Evolutionary conservation across 1,284 basidiomycete genomes (phyloP).

Genomic region (Gymnopus androsaceus): DNA sequence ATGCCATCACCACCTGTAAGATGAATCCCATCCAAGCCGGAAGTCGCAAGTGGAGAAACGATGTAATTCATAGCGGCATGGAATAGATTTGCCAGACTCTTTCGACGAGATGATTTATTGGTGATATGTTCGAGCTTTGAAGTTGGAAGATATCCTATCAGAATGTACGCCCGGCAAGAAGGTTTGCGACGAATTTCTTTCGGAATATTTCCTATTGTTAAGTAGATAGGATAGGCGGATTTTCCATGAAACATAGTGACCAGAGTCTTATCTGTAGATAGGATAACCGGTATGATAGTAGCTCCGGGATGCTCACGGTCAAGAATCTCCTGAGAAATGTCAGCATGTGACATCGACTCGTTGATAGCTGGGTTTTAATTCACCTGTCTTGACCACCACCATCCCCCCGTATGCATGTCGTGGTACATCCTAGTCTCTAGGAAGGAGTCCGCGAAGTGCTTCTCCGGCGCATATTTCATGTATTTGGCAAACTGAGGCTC

Average conservation of each 20-base stretch:
- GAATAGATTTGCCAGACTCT: constrained; percentile 36
- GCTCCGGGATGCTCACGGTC: constrained; percentile 32
- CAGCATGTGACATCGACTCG: not conserved
- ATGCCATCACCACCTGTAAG: constrained; percentile 25
- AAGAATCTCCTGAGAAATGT: constrained; percentile 26
- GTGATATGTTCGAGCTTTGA: constrained; percentile 32
- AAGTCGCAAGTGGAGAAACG: constrained; percentile 23
- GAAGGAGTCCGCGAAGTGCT: constrained; percentile 33
- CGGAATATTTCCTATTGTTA: constrained; percentile 47
- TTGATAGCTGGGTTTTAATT: not conserved
- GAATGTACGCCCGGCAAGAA: constrained; percentile 33
- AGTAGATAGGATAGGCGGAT: constrained; percentile 41
- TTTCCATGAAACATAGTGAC: constrained; percentile 39
- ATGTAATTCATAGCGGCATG: constrained; percentile 35
- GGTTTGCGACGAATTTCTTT: constrained; percentile 41
- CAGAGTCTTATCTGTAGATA: constrained; percentile 29
- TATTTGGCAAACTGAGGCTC: constrained; percentile 15
- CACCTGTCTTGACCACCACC: constrained; percentile 43
- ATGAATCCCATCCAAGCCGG: constrained; percentile 24
- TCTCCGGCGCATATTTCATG: constrained; percentile 28
- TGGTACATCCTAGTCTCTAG: constrained; percentile 26
- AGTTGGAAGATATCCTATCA: constrained; percentile 42
- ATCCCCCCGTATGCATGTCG: constrained; percentile 38
- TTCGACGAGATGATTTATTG: constrained; percentile 27
- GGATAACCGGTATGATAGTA: constrained; percentile 42